Base-by-base conservation (phyloP, 306 rosid genomes). In the apple (Malus domestica) region DNA sequence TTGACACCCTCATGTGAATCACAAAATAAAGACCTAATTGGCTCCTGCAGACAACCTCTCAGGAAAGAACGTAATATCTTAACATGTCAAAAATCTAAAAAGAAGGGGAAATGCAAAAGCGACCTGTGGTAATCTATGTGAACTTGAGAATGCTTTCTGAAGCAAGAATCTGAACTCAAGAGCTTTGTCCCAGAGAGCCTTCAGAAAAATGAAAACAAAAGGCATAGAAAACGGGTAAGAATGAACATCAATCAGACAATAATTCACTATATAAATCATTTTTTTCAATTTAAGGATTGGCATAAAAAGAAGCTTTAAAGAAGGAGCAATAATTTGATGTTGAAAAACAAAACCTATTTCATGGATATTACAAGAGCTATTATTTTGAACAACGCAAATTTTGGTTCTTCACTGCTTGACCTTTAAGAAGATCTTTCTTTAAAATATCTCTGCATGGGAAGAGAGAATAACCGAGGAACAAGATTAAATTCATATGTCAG, bases 131-230 rank as follows among this genome's bases (percentile, higher is more conserved):
- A 94, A 82, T 89, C 97, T 81, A 35, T 35, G 40, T 35, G 40
- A 35, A 35, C 38, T 1, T 35, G 93, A 87, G 85, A 87, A 91
- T 15, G 89, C 86, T 79, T 90, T 94, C 85, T 94, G 96, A 84
- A 94, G 89, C 76, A 90, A 80, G 83, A 91, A 84, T 68, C 97
- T 87, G 54, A 94, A 81, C 88, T 91, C 97, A 33, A 33, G 33
- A 83, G 91, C 86, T 84, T 87, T 91, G 88, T 91, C 91, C 98
- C 96, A 94, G 29, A 94, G 83, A 38, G 84, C 90, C 98, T 91
- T 70, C 67, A 80, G 27, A 70, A 29, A 57, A 84, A 82, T 44
- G 33, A 6, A 62, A 68, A 51, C 38, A 72, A 30, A 58, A 32
- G 75, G n/a, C 20, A 30, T 15, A 9, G 40, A 35, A 35, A 35